Evolutionary conservation across 345 rosid species (phyloP), one percentile per base, ranked within the genome.

Genomic region (Triadica sebifera): DNA sequence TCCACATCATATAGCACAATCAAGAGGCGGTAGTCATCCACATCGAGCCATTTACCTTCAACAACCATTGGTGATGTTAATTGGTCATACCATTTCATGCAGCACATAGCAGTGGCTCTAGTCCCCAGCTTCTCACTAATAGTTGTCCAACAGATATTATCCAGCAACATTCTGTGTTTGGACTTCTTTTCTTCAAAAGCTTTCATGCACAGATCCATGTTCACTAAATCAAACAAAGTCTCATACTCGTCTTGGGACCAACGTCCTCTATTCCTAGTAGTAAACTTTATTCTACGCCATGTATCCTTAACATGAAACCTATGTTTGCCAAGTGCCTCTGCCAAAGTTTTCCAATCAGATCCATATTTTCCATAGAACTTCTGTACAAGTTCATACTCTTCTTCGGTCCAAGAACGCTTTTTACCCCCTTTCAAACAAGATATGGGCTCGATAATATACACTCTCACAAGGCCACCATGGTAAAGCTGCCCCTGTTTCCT

Each of bases 181-280:
- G 88, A 29, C 75, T 71, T 82, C 82, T 68, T 89, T 46, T 82
- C 82, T 16, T 80, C 80, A 8, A 65, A 57, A 24, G 86, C 89
- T 77, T 84, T 90, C 86, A 83, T 73, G 13, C 77, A 80, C 65
- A 94, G 58, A 81, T 94, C 92, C 70, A 57, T 62, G 83, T 90
- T 94, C 43, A 92, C 94, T 8, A 84, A 80, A 74, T 90, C 94
- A 75, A 88, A 92, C 16, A 92, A 82, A 16, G 3, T 37, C 81
- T 90, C 91, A 73, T 88, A 89, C 87, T 92, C 97, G 0, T 84
- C 88, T 64, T 87, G 93, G 60, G 83, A 77, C 97, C 96, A 91
- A 2, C 38, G 12, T 12, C 96, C 96, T 69, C 52, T 88, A 2
- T 84, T 90, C 70, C 0, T 41, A 29, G 74, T 69, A 2, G 74